Percentiles rank a stretch among this genome's conserved stretches.
These are phyloP conservation scores for Starmerella gropengiesseri DNA, from an alignment of 805 yeast genomes.

Conservation along the genomic window DNA sequence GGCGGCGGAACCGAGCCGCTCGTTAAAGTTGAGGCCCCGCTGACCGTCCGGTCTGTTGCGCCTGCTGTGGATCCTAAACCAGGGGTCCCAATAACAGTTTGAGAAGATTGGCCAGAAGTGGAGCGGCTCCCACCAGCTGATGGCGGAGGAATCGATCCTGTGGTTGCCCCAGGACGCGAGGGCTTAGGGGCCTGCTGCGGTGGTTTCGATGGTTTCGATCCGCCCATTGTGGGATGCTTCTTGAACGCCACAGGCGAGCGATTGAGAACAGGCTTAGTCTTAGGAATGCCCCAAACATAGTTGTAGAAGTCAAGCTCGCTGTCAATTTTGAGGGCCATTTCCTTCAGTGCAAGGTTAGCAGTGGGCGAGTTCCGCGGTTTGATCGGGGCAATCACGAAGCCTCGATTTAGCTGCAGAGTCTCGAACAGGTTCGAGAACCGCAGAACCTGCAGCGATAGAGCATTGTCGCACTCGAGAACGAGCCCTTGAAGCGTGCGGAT, in stretches of 20 bases:
- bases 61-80: neutral
- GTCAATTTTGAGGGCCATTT: slow-evolving; percentile 64
- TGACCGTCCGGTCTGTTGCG: slow-evolving; percentile 12
- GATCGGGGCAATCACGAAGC: slow-evolving; percentile 71
- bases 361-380: slow-evolving; percentile 33
- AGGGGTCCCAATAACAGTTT: neutral
- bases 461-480: slow-evolving; percentile 79
- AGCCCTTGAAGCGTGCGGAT: slow-evolving; percentile 62
- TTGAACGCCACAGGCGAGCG: slow-evolving; percentile 28
- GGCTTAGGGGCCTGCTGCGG: neutral
- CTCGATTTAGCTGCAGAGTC: slow-evolving; percentile 70
- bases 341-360: slow-evolving; percentile 56
- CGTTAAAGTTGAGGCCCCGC: slow-evolving; percentile 10
- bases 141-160: neutral
- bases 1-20: slow-evolving; percentile 18
- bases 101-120: slow-evolving; percentile 1
- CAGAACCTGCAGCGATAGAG: slow-evolving; percentile 76
- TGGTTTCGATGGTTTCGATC: neutral
- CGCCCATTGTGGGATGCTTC: slow-evolving; percentile 29
- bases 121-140: neutral
- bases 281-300: slow-evolving; percentile 39
- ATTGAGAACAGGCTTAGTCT: slow-evolving; percentile 25
- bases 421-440: slow-evolving; percentile 84
- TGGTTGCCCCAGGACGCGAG: neutral
- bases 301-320: slow-evolving; percentile 73